Evolutionary conservation across 139 green algal species (phyloP), one percentile per base, ranked within the genome.

Genomic region (Chlamydomonas asymmetrica): DNA sequence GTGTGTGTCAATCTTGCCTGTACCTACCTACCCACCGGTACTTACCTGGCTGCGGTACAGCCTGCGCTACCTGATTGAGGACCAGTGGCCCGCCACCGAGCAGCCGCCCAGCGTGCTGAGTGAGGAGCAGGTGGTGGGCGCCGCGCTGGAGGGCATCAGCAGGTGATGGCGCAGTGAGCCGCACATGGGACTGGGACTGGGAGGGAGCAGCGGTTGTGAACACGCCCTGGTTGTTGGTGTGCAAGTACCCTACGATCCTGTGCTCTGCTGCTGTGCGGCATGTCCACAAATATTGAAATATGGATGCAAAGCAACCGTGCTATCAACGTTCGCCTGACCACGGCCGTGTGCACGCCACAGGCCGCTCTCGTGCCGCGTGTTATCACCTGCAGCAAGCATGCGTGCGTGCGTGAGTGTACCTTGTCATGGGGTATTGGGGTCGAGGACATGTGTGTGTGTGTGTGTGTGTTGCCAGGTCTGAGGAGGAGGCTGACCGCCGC

Each of bases 401-500:
- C 45, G 23, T 45, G n/a, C 45, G 48, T 13, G 39, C 39, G 35
- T 40, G 66, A 13, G 48, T n/a, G n/a, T 63, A 31, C 61, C 41
- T 23, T 67, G 31, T 20, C 16, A 35, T 9, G 22, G 16, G 16
- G 22, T 13, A 27, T 16, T 32, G 9, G 16, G 22, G 32, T 37
- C 16, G 32, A 20, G 32, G 22, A 20, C 16, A 35, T 13, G 16
- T 23, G 16, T 40, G 31, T 16, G 31, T 67, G 25, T 7, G 10
- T 67, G 8, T 67, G 22, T 43, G 6, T 20, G 43, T 59, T 65
- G n/a, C n/a, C 80, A 89, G 84, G 54, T 67, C 60, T 32, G 82
- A 92, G 32, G 87, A 92, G 37, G 78, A 84, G 50, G 74, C 75
- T 2, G 84, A 92, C 35, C 80, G 79, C 9, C 66, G 74, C 16